These are phyloP conservation scores for Globisporangium paroecandrum DNA, from an alignment of 352 stramenopile species.

Conservation along the genomic window DNA sequence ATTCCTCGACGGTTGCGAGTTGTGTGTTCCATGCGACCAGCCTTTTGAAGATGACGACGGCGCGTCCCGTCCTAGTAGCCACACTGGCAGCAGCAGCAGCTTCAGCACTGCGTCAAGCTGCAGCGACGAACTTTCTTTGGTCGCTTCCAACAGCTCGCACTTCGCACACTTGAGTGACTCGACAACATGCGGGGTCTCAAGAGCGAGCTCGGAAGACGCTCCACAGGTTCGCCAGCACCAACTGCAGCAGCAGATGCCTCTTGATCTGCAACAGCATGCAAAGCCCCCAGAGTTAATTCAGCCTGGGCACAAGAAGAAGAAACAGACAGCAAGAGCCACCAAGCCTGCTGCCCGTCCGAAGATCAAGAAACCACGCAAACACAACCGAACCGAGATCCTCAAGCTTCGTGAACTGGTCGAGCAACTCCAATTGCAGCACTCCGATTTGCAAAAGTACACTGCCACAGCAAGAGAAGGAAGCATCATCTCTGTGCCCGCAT, in stretches of 20 bases:
- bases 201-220: too few species aligned
- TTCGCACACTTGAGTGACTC: too few species aligned
- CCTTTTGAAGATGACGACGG: not conserved
- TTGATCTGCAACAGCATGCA: too few species aligned
- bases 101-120: too few species aligned
- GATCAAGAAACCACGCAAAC: slow-evolving; percentile 9
- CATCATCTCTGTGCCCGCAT: not conserved
- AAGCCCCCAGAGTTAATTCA: too few species aligned
- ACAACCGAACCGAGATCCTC: slow-evolving; percentile 17
- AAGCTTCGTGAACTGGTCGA: slow-evolving; percentile 12
- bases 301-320: not conserved
- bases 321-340: not conserved
- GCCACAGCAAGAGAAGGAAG: not conserved
- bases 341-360: not conserved
- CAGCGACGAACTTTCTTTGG: too few species aligned
- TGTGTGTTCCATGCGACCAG: not conserved
- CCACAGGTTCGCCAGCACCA: too few species aligned
- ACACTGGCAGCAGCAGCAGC: not conserved
- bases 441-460: not conserved
- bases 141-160: too few species aligned
- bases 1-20: slow-evolving; percentile 3
- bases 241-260: too few species aligned
- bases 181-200: too few species aligned
- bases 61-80: not conserved
- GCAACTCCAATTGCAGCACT: not conserved